phyloP scores from a whole-genome alignment of 2,329 filamentous ascomycete genomes.

The Aureobasidium leucospermi region DNA sequence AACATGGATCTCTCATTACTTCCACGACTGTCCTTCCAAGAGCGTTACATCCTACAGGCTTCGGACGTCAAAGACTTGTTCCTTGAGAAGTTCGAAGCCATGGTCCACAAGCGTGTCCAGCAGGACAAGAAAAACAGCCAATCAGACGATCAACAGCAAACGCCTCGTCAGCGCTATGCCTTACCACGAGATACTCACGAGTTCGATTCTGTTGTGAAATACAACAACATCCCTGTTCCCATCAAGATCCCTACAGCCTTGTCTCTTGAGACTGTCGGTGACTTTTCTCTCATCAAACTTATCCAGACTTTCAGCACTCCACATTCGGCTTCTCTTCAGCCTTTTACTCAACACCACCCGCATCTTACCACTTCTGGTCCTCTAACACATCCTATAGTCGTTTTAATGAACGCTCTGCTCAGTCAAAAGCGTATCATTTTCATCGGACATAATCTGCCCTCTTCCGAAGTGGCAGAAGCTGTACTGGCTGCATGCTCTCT shows the following conservation, averaged over 20 bases:
- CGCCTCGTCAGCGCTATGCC: conserved; percentile 48
- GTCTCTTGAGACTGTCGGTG: conserved; percentile 91
- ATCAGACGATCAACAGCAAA: conserved; percentile 10
- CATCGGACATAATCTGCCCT: conserved; percentile 88
- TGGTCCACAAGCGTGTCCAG: conserved; percentile 74
- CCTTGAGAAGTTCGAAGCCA: conserved; percentile 92
- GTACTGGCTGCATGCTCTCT: conserved; percentile 94
- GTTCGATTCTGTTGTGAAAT: conserved; percentile 90
- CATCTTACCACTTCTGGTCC: conserved; percentile 90
- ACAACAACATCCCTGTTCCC: conserved; percentile 93
- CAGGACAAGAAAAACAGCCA: conserved; percentile 45
- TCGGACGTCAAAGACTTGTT: conserved; percentile 95
- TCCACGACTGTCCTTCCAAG: conserved; percentile 74
- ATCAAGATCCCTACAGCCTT: conserved; percentile 93
- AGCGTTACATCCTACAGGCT: conserved; percentile 77
- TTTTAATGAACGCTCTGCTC: conserved; percentile 86
- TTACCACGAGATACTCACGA: conserved; percentile 94
- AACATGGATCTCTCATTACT: conserved; percentile 93
- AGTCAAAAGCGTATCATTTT: conserved; percentile 97
- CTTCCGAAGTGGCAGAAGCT: conserved; percentile 94
- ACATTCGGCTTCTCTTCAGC: conserved; percentile 74
- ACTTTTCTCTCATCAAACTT: conserved; percentile 94
- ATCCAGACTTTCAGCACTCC: conserved; percentile 87
- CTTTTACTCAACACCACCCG: conserved; percentile 70
- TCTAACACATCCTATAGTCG: conserved; percentile 87